Evolutionary conservation across 805 yeast genomes (phyloP), one percentile per base, ranked within the genome.

Genomic region (Middelhovenomyces tepae): DNA sequence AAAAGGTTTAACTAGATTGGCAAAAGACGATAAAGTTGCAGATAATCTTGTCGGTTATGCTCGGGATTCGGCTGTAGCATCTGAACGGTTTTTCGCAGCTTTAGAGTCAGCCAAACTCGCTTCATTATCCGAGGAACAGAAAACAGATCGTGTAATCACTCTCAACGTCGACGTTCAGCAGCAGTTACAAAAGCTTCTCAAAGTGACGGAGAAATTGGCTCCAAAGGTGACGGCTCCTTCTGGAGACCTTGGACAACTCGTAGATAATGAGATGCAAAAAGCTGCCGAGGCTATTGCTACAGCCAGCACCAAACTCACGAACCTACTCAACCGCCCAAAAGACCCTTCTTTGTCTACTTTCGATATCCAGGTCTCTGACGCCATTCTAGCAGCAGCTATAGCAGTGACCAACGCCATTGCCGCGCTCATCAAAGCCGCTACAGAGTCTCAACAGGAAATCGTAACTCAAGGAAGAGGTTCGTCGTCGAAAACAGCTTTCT

Each of bases 391-490:
- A 2, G 83, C 89, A 14, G 91, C 94, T 0, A 70, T 78, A 37
- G 82, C 85, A 8, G 78, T 85, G 18, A 82, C 89, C 1, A 73
- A 77, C 39, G 84, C 94, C 1, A 78, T 85, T 32, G 75, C 79
- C 4, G 62, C 70, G 21, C 68, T 85, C 46, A 77, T 86, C 34
- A 61, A 65, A 42, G 78, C 91, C 2, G 83, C 94, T 2, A 75
- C 84, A 16, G 85, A 74, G 22, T 75, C 89, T 14, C 95, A 85
- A 56, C 59, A 71, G 37, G 95, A 85, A 56, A 84, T 85, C 50
- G 89, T 78, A 4, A 69, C 73, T 36, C 71, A 70, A 38, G 84
- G 83, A 27, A 66, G 69, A 38, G 89, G 89, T 3, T 55, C 74
- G 0, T 73, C 69, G 29, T 65, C 83, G 1, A 65, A 74, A 37